phyloP scores from a whole-genome alignment of 2,329 filamentous ascomycete species.

The Cytospora schulzeri region DNA sequence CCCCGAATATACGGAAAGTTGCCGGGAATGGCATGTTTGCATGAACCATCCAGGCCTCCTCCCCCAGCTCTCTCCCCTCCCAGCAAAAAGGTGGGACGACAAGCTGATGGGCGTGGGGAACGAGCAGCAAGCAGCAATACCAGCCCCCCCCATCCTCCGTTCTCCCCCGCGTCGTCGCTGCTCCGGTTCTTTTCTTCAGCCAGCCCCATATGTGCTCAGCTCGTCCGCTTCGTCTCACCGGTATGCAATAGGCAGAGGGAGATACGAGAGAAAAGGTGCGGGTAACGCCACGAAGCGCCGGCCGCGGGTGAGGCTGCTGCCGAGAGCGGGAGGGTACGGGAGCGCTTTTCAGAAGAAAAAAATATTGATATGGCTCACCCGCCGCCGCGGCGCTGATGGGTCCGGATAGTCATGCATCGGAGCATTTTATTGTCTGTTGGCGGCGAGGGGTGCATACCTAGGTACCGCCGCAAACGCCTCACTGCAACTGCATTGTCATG shows the following conservation, averaged over 20 bases:
- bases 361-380: not conserved
- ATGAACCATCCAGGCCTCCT: not conserved
- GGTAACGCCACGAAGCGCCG: not conserved
- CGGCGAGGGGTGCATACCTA: not conserved
- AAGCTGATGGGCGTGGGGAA: not conserved
- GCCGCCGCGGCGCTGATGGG: not conserved
- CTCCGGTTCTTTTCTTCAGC: not conserved
- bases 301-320: not conserved
- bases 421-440: not conserved
- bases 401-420: not conserved
- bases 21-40: not conserved
- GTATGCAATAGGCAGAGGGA: not conserved
- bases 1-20: not conserved
- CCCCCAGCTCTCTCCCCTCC: too few relatives aligned
- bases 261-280: not conserved
- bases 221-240: not conserved
- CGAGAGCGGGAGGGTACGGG: not conserved
- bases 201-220: too few relatives aligned
- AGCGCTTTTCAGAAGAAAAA: not conserved
- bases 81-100: too few relatives aligned
- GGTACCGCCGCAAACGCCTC: slow-evolving; percentile 1
- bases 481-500: not conserved
- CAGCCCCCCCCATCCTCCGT: too few relatives aligned
- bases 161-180: not conserved
- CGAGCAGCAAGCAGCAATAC: not conserved